phyloP scores from a whole-genome alignment of 2,329 filamentous ascomycete genomes.

The Exserohilum turcica region DNA sequence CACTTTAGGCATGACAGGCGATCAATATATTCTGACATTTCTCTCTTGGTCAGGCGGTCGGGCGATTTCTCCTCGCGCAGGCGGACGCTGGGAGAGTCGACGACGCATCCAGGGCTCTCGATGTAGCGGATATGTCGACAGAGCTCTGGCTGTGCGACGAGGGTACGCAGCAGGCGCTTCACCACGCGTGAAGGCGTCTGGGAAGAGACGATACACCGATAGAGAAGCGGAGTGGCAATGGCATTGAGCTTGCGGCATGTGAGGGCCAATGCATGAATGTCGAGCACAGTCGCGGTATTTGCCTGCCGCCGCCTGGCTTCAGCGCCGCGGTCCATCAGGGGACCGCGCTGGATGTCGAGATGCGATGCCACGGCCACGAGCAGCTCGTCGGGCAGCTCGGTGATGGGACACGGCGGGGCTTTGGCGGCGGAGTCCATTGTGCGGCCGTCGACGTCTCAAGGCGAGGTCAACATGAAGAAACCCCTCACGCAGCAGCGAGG shows the following conservation, averaged over 20 bases:
- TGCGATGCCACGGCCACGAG: neutral
- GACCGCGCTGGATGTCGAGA: neutral
- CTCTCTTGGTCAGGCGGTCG: neutral
- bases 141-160: neutral
- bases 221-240: constrained; percentile 21
- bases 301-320: neutral
- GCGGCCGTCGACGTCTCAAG: constrained; percentile 1
- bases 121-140: neutral
- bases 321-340: neutral
- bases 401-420: neutral
- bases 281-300: constrained; percentile 3
- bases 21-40: neutral
- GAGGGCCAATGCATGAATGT: constrained; percentile 18
- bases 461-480: neutral
- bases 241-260: constrained; percentile 19
- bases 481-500: neutral
- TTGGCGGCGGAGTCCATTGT: neutral
- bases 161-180: neutral
- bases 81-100: no score
- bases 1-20: neutral
- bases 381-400: neutral
- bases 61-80: neutral
- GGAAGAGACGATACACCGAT: constrained; percentile 21
- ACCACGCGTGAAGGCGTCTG: constrained; percentile 41
- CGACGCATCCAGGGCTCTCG: neutral